Evolutionary conservation across 2,329 filamentous ascomycete species (phyloP), one percentile per base, ranked within the genome.

Genomic region (Pseudofabraea citricarpa): DNA sequence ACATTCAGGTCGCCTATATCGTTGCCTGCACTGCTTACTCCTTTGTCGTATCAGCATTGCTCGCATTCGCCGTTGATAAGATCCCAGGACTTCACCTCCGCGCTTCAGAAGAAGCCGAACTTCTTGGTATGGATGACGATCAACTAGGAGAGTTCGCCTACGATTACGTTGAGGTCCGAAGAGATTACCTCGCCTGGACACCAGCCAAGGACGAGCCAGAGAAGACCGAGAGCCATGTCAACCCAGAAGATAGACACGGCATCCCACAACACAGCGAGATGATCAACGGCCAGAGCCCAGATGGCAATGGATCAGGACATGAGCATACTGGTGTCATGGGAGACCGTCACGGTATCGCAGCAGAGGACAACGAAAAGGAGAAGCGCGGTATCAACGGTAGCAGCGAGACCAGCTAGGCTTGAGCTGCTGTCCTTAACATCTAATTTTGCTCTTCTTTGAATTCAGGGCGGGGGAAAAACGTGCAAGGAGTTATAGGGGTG

Each of bases 111-210:
- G 84, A 90, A 66, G 87, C 87, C 19, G 87, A 93, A 66, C 79
- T 91, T 10, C 79, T 91, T 44, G 87, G 87, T 54, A 90, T 91
- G 85, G 87, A 93, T 59, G 87, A 91, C 61, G 87, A 91, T 67
- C 87, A 93, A 69, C 85, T 91, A 56, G 87, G 87, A 66, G 87
- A 93, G 67, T 93, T 91, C 62, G 87, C 87, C 10, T 91, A 91
- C 72, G 87, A 93, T 64, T 93, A 91, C 64, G 87, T 93, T 53
- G 87, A 93, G 74, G 86, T 91, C 46, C 84, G 87, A 60, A 81
- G 87, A 58, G 87, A 93, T 67, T 93, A 90, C 73, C 79, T 93
- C 29, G 87, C 87, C 46, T 93, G 87, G 87, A 90, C 85, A 22
- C 87, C 87, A 1, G 81, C 84, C 24, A 83, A 83, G 59, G 73